Conservation (phyloP, 257 asterid genomes). For the Solanum chmielewskii region DNA sequence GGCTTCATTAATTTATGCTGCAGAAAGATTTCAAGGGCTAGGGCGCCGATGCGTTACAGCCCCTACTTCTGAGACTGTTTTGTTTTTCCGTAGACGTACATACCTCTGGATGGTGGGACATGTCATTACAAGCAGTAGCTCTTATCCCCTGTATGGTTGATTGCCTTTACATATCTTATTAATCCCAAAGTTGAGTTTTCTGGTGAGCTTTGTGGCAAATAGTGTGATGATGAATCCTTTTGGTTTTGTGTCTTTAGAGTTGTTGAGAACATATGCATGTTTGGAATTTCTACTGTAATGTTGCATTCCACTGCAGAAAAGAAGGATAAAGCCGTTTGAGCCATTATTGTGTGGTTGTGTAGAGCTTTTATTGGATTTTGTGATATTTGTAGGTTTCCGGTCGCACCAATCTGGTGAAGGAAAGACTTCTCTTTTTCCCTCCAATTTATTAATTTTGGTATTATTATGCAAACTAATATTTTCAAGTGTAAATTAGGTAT, state of each 20-base stretch:
- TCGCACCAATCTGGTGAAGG: not conserved
- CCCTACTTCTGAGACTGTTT: conserved; percentile 42
- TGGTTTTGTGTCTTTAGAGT: not conserved
- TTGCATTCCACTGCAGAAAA: not conserved
- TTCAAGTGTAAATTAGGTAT: not conserved
- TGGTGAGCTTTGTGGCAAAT: not conserved
- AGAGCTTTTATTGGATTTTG: not conserved
- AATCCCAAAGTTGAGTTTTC: not conserved
- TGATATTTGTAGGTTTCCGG: not conserved
- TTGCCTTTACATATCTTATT: not conserved
- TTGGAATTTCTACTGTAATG: not conserved
- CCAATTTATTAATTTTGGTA: not conserved
- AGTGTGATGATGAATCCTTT: not conserved
- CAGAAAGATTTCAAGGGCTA: conserved; percentile 64
- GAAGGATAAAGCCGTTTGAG: not conserved
- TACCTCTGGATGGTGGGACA: not conserved
- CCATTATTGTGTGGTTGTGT: not conserved
- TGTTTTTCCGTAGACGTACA: not conserved
- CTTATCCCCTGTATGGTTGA: not conserved
- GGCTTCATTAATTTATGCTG: not conserved
- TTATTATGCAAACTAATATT: not conserved
- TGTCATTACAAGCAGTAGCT: not conserved
- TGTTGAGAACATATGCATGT: not conserved
- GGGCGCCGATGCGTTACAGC: conserved; percentile 58
- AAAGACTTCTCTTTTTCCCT: not conserved